Conservation (phyloP, 805 yeast species). For the Ogataea corticis region DNA sequence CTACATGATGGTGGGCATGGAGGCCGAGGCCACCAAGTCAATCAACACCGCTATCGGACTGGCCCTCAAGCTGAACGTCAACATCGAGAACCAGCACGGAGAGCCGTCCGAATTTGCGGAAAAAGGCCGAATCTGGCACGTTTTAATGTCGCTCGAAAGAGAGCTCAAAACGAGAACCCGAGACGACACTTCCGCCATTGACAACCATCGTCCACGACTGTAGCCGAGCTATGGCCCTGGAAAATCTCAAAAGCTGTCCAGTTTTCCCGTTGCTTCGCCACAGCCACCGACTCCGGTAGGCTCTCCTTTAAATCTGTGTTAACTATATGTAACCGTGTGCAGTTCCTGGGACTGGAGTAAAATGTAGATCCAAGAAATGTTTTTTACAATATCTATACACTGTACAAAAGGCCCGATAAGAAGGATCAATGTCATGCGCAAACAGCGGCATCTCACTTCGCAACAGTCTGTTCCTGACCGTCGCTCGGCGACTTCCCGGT, state of each 20-base stretch:
- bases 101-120: slow-evolving; percentile 9
- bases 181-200: too few relatives aligned
- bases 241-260: too few relatives aligned
- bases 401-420: too few relatives aligned
- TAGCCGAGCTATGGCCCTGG: too few relatives aligned
- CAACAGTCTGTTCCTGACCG: neutral
- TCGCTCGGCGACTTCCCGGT: neutral
- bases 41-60: slow-evolving; percentile 12
- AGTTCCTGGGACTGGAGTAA: too few relatives aligned
- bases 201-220: too few relatives aligned
- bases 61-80: slow-evolving; percentile 19
- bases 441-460: neutral
- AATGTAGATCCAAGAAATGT: too few relatives aligned
- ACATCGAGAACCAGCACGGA: slow-evolving; percentile 14
- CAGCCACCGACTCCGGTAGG: too few relatives aligned
- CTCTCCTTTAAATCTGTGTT: too few relatives aligned
- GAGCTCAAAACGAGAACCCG: slow-evolving; percentile 8
- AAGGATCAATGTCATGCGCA: too few relatives aligned
- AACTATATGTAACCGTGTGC: too few relatives aligned
- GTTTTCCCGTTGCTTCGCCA: too few relatives aligned
- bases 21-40: slow-evolving; percentile 12
- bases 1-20: slow-evolving; percentile 11
- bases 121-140: slow-evolving; percentile 16
- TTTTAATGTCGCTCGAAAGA: slow-evolving; percentile 12
- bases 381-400: neutral